Conservation (phyloP, 495 filamentous ascomycete genomes). For the Penicillium paxilli region DNA sequence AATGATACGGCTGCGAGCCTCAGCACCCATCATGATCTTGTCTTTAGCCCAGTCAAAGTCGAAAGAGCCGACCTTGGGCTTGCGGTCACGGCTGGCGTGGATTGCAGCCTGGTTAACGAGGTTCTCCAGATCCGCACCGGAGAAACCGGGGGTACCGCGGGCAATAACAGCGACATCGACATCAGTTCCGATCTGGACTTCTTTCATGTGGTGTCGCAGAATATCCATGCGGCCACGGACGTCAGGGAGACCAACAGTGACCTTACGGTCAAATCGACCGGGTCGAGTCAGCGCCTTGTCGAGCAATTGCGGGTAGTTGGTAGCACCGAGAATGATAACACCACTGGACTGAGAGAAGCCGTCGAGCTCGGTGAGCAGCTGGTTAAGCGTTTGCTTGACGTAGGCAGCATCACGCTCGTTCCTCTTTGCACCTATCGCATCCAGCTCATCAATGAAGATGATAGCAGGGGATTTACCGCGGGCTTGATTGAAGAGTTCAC, state of each 20-base stretch:
- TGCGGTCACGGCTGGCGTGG: slow-evolving; percentile 79
- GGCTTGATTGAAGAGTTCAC: slow-evolving; percentile 88
- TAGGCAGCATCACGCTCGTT: slow-evolving; percentile 95
- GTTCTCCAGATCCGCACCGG: slow-evolving; percentile 93
- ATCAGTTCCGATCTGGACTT: slow-evolving; percentile 73
- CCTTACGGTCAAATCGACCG: slow-evolving; percentile 91
- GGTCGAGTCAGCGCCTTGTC: slow-evolving; percentile 94
- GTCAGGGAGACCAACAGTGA: slow-evolving; percentile 85
- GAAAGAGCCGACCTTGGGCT: slow-evolving; percentile 65
- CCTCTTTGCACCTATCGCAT: slow-evolving; percentile 92
- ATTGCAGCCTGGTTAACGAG: slow-evolving; percentile 95
- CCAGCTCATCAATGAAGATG: slow-evolving; percentile 97
- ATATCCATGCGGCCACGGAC: slow-evolving; percentile 94
- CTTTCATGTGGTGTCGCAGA: slow-evolving; percentile 86
- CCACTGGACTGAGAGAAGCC: slow-evolving; percentile 92
- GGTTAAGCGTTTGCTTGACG: slow-evolving; percentile 94
- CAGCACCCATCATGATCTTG: slow-evolving; percentile 96
- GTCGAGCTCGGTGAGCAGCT: slow-evolving; percentile 96
- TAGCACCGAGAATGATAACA: slow-evolving; percentile 93
- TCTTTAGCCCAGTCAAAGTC: slow-evolving; percentile 98
- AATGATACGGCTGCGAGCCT: slow-evolving; percentile 83
- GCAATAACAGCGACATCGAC: slow-evolving; percentile 83
- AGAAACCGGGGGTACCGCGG: slow-evolving; percentile 84
- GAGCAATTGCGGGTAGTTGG: slow-evolving; percentile 90
- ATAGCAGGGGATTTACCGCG: slow-evolving; percentile 90